A percentile compares a stretch with the other conserved stretches of the same genome.
Evolutionary conservation across 139 green algal species (phyloP).

Genomic region (Chlamydomonas sp.): DNA sequence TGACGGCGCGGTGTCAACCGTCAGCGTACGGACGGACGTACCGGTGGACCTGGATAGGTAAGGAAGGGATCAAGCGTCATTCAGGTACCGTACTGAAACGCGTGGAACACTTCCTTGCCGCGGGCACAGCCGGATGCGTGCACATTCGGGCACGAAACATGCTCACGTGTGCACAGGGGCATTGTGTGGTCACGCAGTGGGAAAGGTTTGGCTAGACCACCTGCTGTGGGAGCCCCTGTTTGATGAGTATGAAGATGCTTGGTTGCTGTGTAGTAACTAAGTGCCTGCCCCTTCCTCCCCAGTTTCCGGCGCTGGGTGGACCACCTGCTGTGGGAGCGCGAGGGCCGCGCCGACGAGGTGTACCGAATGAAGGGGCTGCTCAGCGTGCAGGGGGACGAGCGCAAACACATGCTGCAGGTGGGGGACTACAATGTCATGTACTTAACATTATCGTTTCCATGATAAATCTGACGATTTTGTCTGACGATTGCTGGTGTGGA

Average conservation of each 20-base stretch:
- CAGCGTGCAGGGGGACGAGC: slow-evolving; percentile 34
- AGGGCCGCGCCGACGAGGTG: slow-evolving; percentile 56
- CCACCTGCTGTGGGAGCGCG: slow-evolving; percentile 69
- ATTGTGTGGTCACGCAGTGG: too few species aligned
- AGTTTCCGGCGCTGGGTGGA: slow-evolving; percentile 63
- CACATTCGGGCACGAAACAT: neutral
- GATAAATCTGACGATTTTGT: neutral
- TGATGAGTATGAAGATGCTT: too few species aligned
- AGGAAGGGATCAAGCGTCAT: neutral
- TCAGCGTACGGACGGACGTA: slow-evolving; percentile 24
- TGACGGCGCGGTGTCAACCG: slow-evolving; percentile 31
- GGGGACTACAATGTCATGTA: neutral
- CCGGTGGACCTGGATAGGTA: slow-evolving; percentile 44
- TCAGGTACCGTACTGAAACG: neutral
- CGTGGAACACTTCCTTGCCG: too few species aligned
- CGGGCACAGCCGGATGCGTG: neutral
- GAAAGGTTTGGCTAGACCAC: too few species aligned
- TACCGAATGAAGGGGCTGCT: slow-evolving; percentile 72
- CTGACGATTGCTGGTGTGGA: neutral
- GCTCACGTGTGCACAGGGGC: neutral
- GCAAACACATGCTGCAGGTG: slow-evolving; percentile 61
- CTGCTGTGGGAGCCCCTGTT: too few species aligned
- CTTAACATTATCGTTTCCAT: neutral
- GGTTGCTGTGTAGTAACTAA: neutral
- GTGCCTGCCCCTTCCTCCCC: neutral